Evolutionary conservation across 352 stramenopile genomes (phyloP).

Genomic region (Globisporangium spinosum): DNA sequence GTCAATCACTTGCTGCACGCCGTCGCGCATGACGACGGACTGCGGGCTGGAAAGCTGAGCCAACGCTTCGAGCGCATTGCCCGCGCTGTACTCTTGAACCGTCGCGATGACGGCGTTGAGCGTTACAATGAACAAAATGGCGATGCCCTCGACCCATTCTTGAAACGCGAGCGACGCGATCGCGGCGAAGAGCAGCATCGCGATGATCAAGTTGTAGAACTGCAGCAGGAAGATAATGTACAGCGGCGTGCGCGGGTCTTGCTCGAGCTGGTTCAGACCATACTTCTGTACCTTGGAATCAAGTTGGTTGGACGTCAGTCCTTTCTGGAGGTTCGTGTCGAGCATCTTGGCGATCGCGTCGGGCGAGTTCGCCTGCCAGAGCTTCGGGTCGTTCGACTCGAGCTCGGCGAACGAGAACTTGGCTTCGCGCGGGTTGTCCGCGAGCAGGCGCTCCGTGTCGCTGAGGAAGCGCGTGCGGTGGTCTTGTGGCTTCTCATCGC

Average conservation of each 20-base stretch:
- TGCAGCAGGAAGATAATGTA: conserved; percentile 65
- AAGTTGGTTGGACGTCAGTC: conserved; percentile 39
- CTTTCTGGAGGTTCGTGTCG: conserved; percentile 43
- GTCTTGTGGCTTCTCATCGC: conserved; percentile 16
- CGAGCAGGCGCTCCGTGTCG: conserved; percentile 52
- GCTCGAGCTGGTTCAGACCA: conserved; percentile 56
- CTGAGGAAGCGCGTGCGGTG: conserved; percentile 62
- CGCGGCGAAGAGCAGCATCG: conserved; percentile 55
- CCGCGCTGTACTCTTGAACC: conserved; percentile 57
- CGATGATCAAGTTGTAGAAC: conserved; percentile 82
- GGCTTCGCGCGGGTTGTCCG: conserved; percentile 42
- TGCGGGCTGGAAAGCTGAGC: conserved; percentile 61
- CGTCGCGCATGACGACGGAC: conserved; percentile 61
- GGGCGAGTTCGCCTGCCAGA: conserved; percentile 20
- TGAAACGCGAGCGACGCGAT: conserved; percentile 52
- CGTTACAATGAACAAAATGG: conserved; percentile 60
- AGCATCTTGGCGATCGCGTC: conserved; percentile 52
- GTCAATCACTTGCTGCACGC: conserved; percentile 56
- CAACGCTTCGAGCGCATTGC: conserved; percentile 58
- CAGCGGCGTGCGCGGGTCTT: conserved; percentile 56
- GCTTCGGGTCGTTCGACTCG: conserved; percentile 47
- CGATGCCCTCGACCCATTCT: conserved; percentile 67
- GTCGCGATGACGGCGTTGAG: conserved; percentile 64
- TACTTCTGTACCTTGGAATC: conserved; percentile 41
- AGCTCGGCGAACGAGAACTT: conserved; percentile 52